phyloP scores from a whole-genome alignment of 305 asterid genomes.

The Fraxinus xanthoxyloides region DNA sequence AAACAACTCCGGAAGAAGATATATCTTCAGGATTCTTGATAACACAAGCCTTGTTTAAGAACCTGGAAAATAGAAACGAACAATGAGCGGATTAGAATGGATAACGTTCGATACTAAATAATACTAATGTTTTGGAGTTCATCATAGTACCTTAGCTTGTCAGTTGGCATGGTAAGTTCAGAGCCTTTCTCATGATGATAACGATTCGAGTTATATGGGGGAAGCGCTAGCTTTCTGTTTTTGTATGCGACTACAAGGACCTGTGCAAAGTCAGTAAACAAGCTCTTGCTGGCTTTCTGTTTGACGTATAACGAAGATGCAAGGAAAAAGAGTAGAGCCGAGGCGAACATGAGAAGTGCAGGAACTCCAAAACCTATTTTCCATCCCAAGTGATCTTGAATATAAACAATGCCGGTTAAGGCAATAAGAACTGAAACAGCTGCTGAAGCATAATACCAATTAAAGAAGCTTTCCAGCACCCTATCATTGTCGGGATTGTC shows the following conservation, averaged over 20 bases:
- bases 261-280: conserved; percentile 42
- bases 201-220: conserved; percentile 26
- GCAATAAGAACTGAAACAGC: conserved; percentile 48
- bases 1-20: conserved; percentile 30
- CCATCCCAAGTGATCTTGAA: conserved; percentile 63
- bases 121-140: neutral
- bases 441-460: conserved; percentile 68
- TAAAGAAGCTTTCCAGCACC: conserved; percentile 52
- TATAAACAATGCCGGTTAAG: conserved; percentile 49
- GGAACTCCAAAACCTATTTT: conserved; percentile 66
- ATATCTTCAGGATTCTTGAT: conserved; percentile 41
- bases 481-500: conserved; percentile 31
- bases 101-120: neutral
- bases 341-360: conserved; percentile 46
- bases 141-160: conserved; percentile 43
- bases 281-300: conserved; percentile 33
- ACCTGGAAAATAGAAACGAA: conserved; percentile 31
- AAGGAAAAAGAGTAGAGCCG: conserved; percentile 41
- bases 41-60: conserved; percentile 52
- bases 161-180: conserved; percentile 32
- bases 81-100: neutral
- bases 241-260: conserved; percentile 51
- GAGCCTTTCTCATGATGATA: conserved; percentile 51
- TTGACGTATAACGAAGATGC: conserved; percentile 54
- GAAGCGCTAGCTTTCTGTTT: conserved; percentile 41